These are phyloP conservation scores for Orbilia oligospora DNA, from an alignment of 2,329 filamentous ascomycete species.

Conservation along the genomic window DNA sequence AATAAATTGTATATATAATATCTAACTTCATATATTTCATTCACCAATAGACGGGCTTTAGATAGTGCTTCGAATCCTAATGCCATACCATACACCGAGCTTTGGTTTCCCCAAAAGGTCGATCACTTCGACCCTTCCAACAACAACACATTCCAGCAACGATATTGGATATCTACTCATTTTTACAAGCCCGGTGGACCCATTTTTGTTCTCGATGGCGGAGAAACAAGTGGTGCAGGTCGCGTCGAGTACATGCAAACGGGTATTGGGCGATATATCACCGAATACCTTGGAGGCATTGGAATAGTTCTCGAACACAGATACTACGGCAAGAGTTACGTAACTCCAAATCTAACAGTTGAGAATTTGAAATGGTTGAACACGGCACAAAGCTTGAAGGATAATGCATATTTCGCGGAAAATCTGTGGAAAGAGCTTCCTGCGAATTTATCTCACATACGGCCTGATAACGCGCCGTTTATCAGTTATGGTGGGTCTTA, in stretches of 20 bases:
- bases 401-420: constrained; percentile 83
- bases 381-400: constrained; percentile 85
- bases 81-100: constrained; percentile 41
- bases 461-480: constrained; percentile 77
- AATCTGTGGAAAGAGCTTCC: constrained; percentile 75
- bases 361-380: constrained; percentile 84
- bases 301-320: constrained; percentile 88
- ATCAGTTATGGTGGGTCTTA: constrained; percentile 89
- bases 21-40: background rate
- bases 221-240: constrained; percentile 77
- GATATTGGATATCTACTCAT: constrained; percentile 86
- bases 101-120: constrained; percentile 54
- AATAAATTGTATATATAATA: constrained; percentile 7
- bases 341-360: constrained; percentile 76
- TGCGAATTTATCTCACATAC: constrained; percentile 78
- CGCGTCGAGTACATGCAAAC: constrained; percentile 81
- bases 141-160: constrained; percentile 77
- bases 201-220: constrained; percentile 81
- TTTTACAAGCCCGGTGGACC: constrained; percentile 84
- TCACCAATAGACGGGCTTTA: constrained; percentile 30
- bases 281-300: constrained; percentile 79
- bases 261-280: constrained; percentile 80
- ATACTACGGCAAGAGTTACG: constrained; percentile 85
- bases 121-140: constrained; percentile 74
- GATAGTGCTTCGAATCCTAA: constrained; percentile 12